A percentile compares a stretch with the other conserved stretches of the same genome.
Evolutionary conservation across 345 rosid genomes (phyloP).

Genomic region (Atalantia buxifolia): DNA sequence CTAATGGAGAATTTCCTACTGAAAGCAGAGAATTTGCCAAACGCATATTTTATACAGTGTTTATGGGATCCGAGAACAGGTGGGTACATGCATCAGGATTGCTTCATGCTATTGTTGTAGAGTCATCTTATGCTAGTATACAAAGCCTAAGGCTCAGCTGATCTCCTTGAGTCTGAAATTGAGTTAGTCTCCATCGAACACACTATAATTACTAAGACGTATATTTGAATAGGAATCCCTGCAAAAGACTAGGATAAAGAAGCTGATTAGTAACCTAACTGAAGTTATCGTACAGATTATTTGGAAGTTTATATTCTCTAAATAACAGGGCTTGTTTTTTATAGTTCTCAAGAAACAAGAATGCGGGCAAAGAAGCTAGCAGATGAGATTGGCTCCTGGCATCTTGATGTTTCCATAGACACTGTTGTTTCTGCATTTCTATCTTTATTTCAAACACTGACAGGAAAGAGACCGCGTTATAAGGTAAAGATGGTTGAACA

Average conservation of each 20-base stretch:
- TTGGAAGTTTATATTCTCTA: background rate
- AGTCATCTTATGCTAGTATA: background rate
- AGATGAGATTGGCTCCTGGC: conserved; percentile 93
- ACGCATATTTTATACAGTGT: conserved; percentile 87
- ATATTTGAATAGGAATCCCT: background rate
- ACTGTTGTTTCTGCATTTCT: conserved; percentile 76
- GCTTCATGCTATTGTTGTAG: background rate
- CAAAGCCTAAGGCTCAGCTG: background rate
- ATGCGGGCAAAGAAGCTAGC: conserved; percentile 75
- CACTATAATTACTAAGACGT: background rate
- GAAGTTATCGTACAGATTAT: background rate
- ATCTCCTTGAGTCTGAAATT: background rate
- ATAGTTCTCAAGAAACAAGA: conserved; percentile 76
- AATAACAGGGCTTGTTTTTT: conserved; percentile 12
- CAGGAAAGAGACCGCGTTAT: conserved; percentile 75
- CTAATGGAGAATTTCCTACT: conserved; percentile 66
- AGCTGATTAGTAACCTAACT: background rate
- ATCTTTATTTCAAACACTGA: conserved; percentile 71
- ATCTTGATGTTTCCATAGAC: conserved; percentile 85
- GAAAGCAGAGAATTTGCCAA: conserved; percentile 94
- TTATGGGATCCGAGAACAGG: conserved; percentile 98
- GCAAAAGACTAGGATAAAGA: background rate
- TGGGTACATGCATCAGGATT: conserved; percentile 17
- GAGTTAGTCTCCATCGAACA: background rate
- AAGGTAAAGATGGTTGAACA: conserved; percentile 46